Evolutionary conservation across 1,284 basidiomycete genomes (phyloP), one percentile per base, ranked within the genome.

Genomic region (Ceratobasidium sp.): DNA sequence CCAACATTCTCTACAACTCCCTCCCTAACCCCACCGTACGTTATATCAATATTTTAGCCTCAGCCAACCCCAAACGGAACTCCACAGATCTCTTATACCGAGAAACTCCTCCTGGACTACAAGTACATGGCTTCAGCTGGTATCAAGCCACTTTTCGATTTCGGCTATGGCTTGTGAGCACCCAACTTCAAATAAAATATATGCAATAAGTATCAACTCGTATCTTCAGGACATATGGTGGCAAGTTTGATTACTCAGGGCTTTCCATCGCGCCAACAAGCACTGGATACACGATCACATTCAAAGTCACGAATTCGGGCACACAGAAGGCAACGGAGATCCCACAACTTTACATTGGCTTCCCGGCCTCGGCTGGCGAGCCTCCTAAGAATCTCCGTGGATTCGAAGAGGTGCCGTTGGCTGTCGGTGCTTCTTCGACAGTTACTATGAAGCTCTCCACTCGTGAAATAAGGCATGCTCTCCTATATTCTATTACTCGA

Each of bases 301-400:
- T 77, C 65, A 71, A 61, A 32, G 71, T 77, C 6, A 72, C 52
- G 28, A 77, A 77, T 58, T 76, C 72, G 16, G 76, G 76, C 9
- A 55, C 72, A 9, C 72, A 64, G 18, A 73, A 65, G n/a, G 76
- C 75, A 3, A 75, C 73, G 5, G 76, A 76, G 61, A 75, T 76
- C 50, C 59, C 76, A 26, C 76, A 76, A 36, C 64, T 76, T 30
- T 76, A 76, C 62, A 55, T 77, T 18, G 76, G 75, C 21, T 77
- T 75, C 67, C 76, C 76, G 9, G 10, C 64, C 26, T 61, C 73
- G 18, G 71, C 71, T 36, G 76, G 75, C 12, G 76, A 77, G 53
- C 76, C 76, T 21, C 74, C 74, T 3, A 75, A 74, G 61, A 73
- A 75, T 23, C 72, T 77, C 8, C 61, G 75, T 41, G 76, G 76